Conservation (phyloP, 2,329 filamentous ascomycete species). For the Paecilomyces dactylethromorphus region DNA sequence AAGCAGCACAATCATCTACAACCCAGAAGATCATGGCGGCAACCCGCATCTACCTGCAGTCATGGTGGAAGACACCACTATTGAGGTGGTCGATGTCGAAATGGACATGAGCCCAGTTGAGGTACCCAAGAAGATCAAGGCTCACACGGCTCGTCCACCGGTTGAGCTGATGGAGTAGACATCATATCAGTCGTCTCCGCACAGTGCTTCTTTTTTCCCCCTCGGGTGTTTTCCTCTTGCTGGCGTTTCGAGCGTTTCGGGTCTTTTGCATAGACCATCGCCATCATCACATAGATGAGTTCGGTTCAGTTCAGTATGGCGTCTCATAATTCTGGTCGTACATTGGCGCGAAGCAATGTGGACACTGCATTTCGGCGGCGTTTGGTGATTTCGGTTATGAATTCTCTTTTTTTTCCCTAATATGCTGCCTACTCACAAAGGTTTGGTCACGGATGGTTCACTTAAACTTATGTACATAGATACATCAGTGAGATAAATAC, state of each 20-base stretch:
- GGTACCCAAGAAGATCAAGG: constrained; percentile 35
- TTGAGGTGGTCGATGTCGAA: constrained; percentile 39
- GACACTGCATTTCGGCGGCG: not conserved
- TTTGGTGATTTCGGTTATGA: not conserved
- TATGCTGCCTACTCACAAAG: not conserved
- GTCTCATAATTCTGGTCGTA: not conserved
- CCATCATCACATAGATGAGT: not conserved
- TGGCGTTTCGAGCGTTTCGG: not conserved
- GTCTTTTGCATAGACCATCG: not conserved
- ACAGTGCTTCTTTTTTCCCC: constrained; percentile 3
- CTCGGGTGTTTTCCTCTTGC: not conserved
- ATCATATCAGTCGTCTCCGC: not conserved
- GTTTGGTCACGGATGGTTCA: not conserved
- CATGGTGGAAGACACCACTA: constrained; percentile 55
- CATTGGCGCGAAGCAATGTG: not conserved
- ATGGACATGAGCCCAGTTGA: constrained; percentile 38
- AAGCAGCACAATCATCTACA: constrained; percentile 56
- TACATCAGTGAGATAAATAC: not conserved
- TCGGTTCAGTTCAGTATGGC: not conserved
- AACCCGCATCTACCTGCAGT: constrained; percentile 56
- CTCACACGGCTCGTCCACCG: constrained; percentile 50
- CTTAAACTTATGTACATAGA: not conserved
- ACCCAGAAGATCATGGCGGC: constrained; percentile 56
- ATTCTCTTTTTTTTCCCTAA: not conserved
- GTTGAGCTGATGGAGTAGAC: constrained; percentile 48